A percentile compares a stretch with the other conserved stretches of the same genome.
These are phyloP conservation scores for Elasticomyces elasticus DNA, from an alignment of 495 filamentous ascomycete species.

Conservation along the genomic window DNA sequence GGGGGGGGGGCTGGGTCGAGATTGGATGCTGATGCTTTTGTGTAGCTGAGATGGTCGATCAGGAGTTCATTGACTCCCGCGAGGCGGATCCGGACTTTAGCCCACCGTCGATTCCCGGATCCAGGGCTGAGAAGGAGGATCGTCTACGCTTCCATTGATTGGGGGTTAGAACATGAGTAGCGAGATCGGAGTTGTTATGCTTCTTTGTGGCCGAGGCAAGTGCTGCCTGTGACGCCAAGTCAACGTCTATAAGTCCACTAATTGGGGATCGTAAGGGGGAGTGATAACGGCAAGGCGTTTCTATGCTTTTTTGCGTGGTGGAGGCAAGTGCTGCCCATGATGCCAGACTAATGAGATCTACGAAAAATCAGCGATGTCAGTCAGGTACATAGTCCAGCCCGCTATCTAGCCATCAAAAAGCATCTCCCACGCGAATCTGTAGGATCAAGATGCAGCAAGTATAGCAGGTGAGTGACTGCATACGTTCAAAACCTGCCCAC, in stretches of 20 bases:
- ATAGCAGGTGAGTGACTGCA: too few relatives aligned
- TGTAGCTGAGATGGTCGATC: neutral
- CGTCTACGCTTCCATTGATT: neutral
- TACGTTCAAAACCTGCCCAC: too few relatives aligned
- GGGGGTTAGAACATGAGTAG: neutral
- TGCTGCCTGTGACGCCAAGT: neutral
- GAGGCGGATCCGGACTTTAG: conserved; percentile 6
- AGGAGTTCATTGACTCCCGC: neutral
- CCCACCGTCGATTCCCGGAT: neutral
- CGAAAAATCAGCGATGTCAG: too few relatives aligned
- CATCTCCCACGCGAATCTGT: too few relatives aligned
- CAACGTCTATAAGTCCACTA: neutral
- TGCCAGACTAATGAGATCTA: too few relatives aligned
- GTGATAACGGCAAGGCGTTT: too few relatives aligned
- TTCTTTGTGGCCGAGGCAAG: neutral
- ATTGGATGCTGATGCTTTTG: neutral
- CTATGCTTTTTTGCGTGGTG: too few relatives aligned
- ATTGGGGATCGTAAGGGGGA: neutral
- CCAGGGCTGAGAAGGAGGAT: neutral
- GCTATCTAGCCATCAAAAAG: too few relatives aligned
- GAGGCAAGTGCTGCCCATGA: too few relatives aligned
- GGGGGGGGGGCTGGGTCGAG: neutral
- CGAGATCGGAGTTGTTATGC: neutral
- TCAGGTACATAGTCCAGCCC: too few relatives aligned
- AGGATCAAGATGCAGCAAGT: too few relatives aligned